Percentiles rank a stretch among this genome's conserved stretches.
Evolutionary conservation across 2,329 filamentous ascomycete species (phyloP).

Genomic region (Xylaria sp.): DNA sequence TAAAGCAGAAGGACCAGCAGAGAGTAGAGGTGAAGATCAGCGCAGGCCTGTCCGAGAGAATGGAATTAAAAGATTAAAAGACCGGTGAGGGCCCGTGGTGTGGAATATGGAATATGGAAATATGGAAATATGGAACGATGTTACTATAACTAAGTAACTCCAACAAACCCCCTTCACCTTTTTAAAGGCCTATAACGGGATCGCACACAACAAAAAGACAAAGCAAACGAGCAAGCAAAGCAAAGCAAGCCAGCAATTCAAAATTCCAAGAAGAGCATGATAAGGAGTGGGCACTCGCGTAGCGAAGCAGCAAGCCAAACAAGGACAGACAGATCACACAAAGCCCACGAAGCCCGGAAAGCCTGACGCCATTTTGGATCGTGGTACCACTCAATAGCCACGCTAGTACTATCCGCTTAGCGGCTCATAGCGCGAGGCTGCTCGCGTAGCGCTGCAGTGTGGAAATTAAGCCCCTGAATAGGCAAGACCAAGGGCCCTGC

Average conservation of each 20-base stretch:
- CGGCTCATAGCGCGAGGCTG: constrained; percentile 42
- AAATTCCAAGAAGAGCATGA: neutral
- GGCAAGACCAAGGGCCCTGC: constrained; percentile 16
- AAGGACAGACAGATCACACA: constrained; percentile 12
- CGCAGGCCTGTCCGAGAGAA: constrained; percentile 17
- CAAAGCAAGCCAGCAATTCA: neutral
- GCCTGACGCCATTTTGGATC: constrained; percentile 32
- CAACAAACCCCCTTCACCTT: constrained; percentile 15
- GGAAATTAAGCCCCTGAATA: constrained; percentile 44
- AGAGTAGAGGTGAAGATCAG: constrained; percentile 41
- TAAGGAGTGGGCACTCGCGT: constrained; percentile 14
- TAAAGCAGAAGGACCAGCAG: constrained; percentile 26
- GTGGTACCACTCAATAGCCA: constrained; percentile 24
- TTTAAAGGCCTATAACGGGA: neutral
- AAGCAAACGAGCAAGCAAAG: too few relatives aligned
- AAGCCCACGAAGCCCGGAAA: neutral
- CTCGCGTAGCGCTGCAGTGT: constrained; percentile 40
- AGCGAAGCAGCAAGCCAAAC: neutral
- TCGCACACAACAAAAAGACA: constrained; percentile 2
- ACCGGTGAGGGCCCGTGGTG: constrained; percentile 20
- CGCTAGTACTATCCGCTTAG: constrained; percentile 35
- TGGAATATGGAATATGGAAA: constrained; percentile 3
- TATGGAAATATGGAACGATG: constrained; percentile 20
- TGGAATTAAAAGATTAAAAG: constrained; percentile 17
- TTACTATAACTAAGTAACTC: constrained; percentile 8